A percentile compares a stretch with the other conserved stretches of the same genome.
Conservation (phyloP, 306 rosid genomes). For the Gillenia trifoliata region DNA sequence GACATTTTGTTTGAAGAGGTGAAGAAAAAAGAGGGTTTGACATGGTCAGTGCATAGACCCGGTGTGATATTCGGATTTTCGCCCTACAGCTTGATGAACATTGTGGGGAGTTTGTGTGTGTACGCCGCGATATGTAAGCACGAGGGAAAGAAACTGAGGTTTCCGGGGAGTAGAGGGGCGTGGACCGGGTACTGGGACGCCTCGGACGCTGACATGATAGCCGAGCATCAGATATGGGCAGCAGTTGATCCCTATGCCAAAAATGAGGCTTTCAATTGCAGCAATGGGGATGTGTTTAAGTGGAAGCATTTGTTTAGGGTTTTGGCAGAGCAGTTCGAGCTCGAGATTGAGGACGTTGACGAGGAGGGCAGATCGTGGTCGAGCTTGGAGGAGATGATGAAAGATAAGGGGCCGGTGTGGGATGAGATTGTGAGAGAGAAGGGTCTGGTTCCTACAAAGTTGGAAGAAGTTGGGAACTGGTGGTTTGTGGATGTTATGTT, state of each 20-base stretch:
- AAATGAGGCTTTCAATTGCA: slow-evolving; percentile 51
- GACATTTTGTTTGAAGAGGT: slow-evolving; percentile 48
- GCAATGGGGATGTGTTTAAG: slow-evolving; percentile 52
- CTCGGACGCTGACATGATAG: slow-evolving; percentile 59
- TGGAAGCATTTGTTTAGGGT: slow-evolving; percentile 63
- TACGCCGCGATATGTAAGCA: slow-evolving; percentile 64
- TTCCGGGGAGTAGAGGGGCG: slow-evolving; percentile 32
- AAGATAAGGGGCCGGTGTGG: slow-evolving; percentile 53
- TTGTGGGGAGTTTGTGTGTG: slow-evolving; percentile 32
- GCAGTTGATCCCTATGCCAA: slow-evolving; percentile 54
- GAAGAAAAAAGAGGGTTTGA: slow-evolving; percentile 44
- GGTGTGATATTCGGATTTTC: slow-evolving; percentile 44
- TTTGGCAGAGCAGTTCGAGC: slow-evolving; percentile 52
- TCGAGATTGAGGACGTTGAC: slow-evolving; percentile 32
- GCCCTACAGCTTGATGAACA: slow-evolving; percentile 49
- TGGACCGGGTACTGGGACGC: slow-evolving; percentile 38
- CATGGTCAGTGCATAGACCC: slow-evolving; percentile 58
- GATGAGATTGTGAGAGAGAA: slow-evolving; percentile 53
- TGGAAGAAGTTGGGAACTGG: slow-evolving; percentile 49
- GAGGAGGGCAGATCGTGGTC: background rate
- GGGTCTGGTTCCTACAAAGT: slow-evolving; percentile 28
- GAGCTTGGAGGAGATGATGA: slow-evolving; percentile 38
- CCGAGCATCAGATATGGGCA: slow-evolving; percentile 68
- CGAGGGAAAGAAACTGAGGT: slow-evolving; percentile 40
- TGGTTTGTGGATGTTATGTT: slow-evolving; percentile 31